phyloP scores from a whole-genome alignment of 768 basidiomycete species.

The Trametes punicea region DNA sequence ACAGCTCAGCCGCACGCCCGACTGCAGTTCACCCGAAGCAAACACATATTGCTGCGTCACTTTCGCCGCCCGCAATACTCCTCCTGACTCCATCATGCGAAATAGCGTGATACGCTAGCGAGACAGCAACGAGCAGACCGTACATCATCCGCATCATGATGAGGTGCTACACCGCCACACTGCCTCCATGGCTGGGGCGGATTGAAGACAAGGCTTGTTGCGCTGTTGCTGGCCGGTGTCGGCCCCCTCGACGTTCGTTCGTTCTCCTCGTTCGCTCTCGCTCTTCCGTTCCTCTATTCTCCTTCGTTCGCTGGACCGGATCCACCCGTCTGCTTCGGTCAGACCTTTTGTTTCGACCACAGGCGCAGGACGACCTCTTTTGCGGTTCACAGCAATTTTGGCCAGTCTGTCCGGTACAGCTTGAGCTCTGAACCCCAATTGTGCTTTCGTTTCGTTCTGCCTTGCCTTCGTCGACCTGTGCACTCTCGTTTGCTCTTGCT shows the following conservation, averaged over 20 bases:
- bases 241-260: conserved; percentile 19
- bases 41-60: too few relatives aligned
- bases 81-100: conserved; percentile 1
- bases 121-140: conserved; percentile 4
- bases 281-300: conserved; percentile 13
- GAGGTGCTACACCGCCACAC: conserved; percentile 7
- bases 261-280: conserved; percentile 16
- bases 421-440: conserved; percentile 19
- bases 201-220: conserved; percentile 17
- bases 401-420: conserved; percentile 29
- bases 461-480: conserved; percentile 23
- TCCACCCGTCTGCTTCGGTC: conserved; percentile 29
- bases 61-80: too few relatives aligned
- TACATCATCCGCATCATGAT: conserved; percentile 19
- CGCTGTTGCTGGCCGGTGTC: conserved; percentile 13
- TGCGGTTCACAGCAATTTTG: conserved; percentile 24
- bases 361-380: conserved; percentile 43
- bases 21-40: too few relatives aligned
- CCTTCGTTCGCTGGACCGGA: conserved; percentile 24
- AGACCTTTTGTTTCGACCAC: conserved; percentile 27
- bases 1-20: too few relatives aligned
- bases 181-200: conserved; percentile 5
- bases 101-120: conserved; percentile 6
- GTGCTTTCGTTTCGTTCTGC: conserved; percentile 14
- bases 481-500: conserved; percentile 21